Conservation (phyloP, 495 filamentous ascomycete genomes). For the Talaromyces proteolyticus region DNA sequence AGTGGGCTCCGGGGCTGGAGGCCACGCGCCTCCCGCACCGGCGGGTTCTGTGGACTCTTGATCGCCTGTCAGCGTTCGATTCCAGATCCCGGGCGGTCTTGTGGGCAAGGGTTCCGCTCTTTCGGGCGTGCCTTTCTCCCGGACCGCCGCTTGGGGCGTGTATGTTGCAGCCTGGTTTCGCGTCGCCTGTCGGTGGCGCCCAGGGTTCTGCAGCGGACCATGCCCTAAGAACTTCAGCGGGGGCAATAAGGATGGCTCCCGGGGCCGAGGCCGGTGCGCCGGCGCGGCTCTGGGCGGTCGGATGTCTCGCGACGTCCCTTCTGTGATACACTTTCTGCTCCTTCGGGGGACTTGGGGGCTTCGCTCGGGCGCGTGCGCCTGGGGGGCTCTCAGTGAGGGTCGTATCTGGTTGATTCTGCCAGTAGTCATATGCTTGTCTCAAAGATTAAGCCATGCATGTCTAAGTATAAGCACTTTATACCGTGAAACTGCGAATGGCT, state of each 20-base stretch:
- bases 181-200: neutral
- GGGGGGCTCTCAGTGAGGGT: slow-evolving; percentile 16
- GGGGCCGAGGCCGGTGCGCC: slow-evolving; percentile 12
- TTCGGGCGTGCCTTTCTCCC: slow-evolving; percentile 15
- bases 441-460: slow-evolving; percentile 72
- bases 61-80: slow-evolving; percentile 34
- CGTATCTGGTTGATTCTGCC: slow-evolving; percentile 64
- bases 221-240: slow-evolving; percentile 37
- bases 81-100: slow-evolving; percentile 37
- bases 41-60: slow-evolving; percentile 49
- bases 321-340: slow-evolving; percentile 12
- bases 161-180: slow-evolving; percentile 21
- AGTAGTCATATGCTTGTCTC: slow-evolving; percentile 70
- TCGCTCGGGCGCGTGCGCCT: slow-evolving; percentile 3
- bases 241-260: slow-evolving; percentile 38
- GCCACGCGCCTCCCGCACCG: slow-evolving; percentile 16
- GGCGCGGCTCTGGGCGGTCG: slow-evolving; percentile 9
- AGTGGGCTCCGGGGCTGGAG: slow-evolving; percentile 18
- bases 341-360: slow-evolving; percentile 7
- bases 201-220: slow-evolving; percentile 25
- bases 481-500: slow-evolving; percentile 67
- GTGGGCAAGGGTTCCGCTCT: slow-evolving; percentile 27
- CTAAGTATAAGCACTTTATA: slow-evolving; percentile 65
- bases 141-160: slow-evolving; percentile 32
- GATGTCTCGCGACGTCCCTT: slow-evolving; percentile 12